Base-by-base conservation (phyloP, 2,329 filamentous ascomycete species). In the Exophiala xenobiotica region DNA sequence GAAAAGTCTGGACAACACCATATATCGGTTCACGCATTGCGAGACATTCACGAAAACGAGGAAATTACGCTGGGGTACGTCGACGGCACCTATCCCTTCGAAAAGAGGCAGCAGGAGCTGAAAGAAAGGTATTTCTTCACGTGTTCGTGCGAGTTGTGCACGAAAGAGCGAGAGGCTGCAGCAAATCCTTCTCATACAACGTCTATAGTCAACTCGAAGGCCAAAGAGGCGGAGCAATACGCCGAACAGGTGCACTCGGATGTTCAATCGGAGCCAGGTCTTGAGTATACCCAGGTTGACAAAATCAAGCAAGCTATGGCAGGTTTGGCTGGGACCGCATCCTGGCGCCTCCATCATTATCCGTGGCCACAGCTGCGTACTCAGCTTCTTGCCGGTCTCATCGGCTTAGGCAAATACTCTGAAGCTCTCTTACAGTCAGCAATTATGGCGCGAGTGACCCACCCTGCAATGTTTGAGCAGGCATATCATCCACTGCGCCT, bases 21-120 rank as follows among this genome's bases (percentile, higher is more conserved):
- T 42, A 49, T 55, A 26, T 54, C 55, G n/a, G 42, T 60, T 9
- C 29, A 56, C 20, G 65, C 81, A 0, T 65, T 83, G 1, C 68
- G 67, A 9, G 70, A 74, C 0, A 81, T 86, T 53, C 64, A 69
- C 14, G 71, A 74, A 51, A 75, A 74, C 54, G 76, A 81, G 23
- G 81, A 86, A 62, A 71, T 86, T 23, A 79, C 75, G 59, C 79
- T 85, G 52, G 79, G 80, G 2, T 86, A 86, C 61, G 72, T 83
- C 54, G 82, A 86, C 60, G 70, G 70, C 27, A 81, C 77, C 0
- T 74, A 76, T 31, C 75, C 80, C 0, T 73, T 71, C 20, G 59
- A 67, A 6, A 68, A 70, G n/a, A 77, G 82, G 2, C 78, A 76
- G 55, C 65, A 65, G 2, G 77, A 82, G 58, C 72, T 86, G 1